Conservation (phyloP, 1,284 basidiomycete species). For the Coriolopsis trogii region DNA sequence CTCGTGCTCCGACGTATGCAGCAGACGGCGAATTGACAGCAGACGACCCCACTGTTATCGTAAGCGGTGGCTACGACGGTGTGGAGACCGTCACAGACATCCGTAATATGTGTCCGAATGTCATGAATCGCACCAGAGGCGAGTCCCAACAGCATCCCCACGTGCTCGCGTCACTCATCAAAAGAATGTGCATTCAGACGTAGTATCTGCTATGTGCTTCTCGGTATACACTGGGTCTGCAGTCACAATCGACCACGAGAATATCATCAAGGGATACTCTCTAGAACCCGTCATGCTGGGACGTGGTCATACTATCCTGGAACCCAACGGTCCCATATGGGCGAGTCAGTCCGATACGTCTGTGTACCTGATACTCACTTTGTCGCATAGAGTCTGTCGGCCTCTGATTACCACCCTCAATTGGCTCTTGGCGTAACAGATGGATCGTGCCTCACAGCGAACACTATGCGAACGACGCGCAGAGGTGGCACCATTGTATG, state of each 20-base stretch:
- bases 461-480: constrained; percentile 67
- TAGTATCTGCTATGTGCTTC: constrained; percentile 67
- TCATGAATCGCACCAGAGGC: constrained; percentile 80
- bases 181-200: constrained; percentile 48
- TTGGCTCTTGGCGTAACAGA: constrained; percentile 82
- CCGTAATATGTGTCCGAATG: constrained; percentile 61
- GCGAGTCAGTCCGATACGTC: constrained; percentile 42
- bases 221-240: constrained; percentile 67
- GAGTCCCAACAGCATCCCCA: constrained; percentile 8
- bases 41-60: constrained; percentile 70
- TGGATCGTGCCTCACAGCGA: constrained; percentile 76
- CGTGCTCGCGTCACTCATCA: not conserved
- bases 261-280: constrained; percentile 73
- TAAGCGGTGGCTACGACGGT: constrained; percentile 80
- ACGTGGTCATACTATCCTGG: constrained; percentile 69
- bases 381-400: constrained; percentile 59
- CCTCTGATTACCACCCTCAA: constrained; percentile 88
- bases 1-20: constrained; percentile 62
- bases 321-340: constrained; percentile 80
- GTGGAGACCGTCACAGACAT: constrained; percentile 74
- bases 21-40: constrained; percentile 46
- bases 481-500: constrained; percentile 69
- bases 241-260: constrained; percentile 78
- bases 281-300: constrained; percentile 73
- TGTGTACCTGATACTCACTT: not conserved